phyloP scores from a whole-genome alignment of 2,329 filamentous ascomycete genomes.

The Diatrype stigma region DNA sequence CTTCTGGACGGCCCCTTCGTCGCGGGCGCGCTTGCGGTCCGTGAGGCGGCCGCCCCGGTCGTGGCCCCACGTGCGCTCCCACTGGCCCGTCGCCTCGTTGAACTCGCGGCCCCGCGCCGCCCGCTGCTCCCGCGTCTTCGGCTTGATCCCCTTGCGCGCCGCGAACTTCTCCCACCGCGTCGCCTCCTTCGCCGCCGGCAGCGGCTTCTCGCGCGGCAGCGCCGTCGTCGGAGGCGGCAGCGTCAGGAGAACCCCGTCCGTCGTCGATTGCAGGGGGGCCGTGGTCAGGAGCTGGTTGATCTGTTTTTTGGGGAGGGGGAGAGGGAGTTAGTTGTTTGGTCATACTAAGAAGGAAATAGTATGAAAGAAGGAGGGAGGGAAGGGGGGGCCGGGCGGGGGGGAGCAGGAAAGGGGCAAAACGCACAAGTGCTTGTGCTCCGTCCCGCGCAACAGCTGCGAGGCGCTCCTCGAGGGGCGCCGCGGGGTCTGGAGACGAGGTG shows the following conservation, averaged over 20 bases:
- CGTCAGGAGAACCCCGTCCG: constrained; percentile 69
- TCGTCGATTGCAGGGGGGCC: constrained; percentile 69
- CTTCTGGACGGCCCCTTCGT: constrained; percentile 62
- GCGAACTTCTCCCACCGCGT: constrained; percentile 98
- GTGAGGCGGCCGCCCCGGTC: constrained; percentile 18
- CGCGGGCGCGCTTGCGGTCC: constrained; percentile 69
- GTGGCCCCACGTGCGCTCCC: constrained; percentile 94
- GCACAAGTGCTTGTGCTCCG: constrained; percentile 74
- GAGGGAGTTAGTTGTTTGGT: neutral
- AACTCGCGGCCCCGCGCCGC: constrained; percentile 69
- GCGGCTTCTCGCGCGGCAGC: constrained; percentile 86
- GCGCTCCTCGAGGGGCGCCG: constrained; percentile 56
- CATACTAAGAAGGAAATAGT: neutral
- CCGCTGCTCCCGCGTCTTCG: constrained; percentile 74
- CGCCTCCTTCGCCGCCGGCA: constrained; percentile 74
- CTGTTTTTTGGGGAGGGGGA: neutral
- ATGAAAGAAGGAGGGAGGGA: neutral
- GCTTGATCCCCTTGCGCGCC: constrained; percentile 92
- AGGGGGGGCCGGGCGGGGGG: neutral
- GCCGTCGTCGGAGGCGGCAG: constrained; percentile 67
- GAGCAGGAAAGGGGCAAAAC: neutral
- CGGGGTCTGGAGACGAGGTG: constrained; percentile 34
- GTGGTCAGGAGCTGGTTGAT: constrained; percentile 93
- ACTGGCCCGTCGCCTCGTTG: constrained; percentile 80
- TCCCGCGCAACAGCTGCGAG: constrained; percentile 76